Evolutionary conservation across 1,284 basidiomycete genomes (phyloP).

Genomic region (Quambalaria eucalypti): DNA sequence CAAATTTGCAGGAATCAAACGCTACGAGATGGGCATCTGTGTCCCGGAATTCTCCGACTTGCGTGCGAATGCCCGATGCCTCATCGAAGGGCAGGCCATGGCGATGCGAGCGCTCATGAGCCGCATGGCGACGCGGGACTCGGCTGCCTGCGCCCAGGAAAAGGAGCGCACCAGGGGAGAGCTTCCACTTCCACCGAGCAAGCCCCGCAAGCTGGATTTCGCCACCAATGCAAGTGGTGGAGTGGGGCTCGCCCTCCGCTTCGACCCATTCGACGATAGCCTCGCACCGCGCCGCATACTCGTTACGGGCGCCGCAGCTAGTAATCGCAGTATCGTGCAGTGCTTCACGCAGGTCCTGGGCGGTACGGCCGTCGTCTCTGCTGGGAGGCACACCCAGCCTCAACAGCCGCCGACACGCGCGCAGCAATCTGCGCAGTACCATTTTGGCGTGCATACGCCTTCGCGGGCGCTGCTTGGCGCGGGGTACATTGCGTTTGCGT

Average conservation of each 20-base stretch:
- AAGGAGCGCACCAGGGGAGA: no score
- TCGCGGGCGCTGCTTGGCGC: not conserved
- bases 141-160: no score
- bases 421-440: not conserved
- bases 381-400: not conserved
- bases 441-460: no score
- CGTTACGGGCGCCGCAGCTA: not conserved
- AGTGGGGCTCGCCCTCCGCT: not conserved
- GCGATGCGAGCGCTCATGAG: not conserved
- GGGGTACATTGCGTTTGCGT: not conserved
- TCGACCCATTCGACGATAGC: conserved; percentile 1
- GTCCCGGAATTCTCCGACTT: conserved; percentile 8
- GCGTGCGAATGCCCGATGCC: conserved; percentile 8
- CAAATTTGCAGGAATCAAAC: not conserved
- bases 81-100: conserved; percentile 10
- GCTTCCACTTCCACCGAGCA: not conserved
- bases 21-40: conserved; percentile 7
- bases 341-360: conserved; percentile 1
- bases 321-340: conserved; percentile 1
- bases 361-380: not conserved
- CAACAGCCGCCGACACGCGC: not conserved
- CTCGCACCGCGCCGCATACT: not conserved
- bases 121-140: not conserved
- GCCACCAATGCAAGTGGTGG: not conserved
- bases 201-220: not conserved